phyloP scores from a whole-genome alignment of 2,329 filamentous ascomycete species.

The Ophiostoma tasmaniense region DNA sequence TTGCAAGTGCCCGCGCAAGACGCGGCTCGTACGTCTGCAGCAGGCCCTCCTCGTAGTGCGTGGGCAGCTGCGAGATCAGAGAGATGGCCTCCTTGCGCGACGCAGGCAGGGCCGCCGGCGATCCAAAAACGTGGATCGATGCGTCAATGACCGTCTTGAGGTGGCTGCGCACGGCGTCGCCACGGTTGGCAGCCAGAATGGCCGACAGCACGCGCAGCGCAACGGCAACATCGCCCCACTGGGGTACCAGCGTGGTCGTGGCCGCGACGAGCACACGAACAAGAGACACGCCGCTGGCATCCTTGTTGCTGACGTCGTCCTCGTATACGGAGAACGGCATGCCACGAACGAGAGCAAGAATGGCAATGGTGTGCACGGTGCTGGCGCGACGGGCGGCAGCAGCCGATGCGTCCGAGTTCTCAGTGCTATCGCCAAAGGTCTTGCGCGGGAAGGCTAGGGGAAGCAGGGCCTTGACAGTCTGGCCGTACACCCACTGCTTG shows the following conservation, averaged over 20 bases:
- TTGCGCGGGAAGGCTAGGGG: constrained; percentile 32
- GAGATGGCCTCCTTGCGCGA: constrained; percentile 41
- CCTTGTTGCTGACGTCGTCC: constrained; percentile 33
- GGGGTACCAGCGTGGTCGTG: constrained; percentile 32
- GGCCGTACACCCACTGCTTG: constrained; percentile 41
- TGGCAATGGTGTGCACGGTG: constrained; percentile 38
- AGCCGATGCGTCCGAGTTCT: not conserved
- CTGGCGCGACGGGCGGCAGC: constrained; percentile 20
- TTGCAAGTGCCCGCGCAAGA: constrained; percentile 39
- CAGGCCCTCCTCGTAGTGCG: constrained; percentile 39
- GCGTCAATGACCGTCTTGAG: constrained; percentile 42
- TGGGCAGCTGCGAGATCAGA: constrained; percentile 41
- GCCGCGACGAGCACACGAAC: constrained; percentile 42
- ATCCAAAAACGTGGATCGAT: constrained; percentile 31
- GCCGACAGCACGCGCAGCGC: constrained; percentile 42
- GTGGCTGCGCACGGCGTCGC: constrained; percentile 39
- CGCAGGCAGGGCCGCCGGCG: constrained; percentile 15
- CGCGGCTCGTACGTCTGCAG: constrained; percentile 37
- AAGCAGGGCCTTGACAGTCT: constrained; percentile 39
- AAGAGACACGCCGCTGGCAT: constrained; percentile 29
- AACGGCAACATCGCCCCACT: constrained; percentile 37
- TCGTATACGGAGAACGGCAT: constrained; percentile 44
- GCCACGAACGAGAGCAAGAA: constrained; percentile 42
- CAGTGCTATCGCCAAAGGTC: not conserved
- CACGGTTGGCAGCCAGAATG: constrained; percentile 38